Evolutionary conservation across 805 yeast species (phyloP).

Genomic region (Yarrowia sp.): DNA sequence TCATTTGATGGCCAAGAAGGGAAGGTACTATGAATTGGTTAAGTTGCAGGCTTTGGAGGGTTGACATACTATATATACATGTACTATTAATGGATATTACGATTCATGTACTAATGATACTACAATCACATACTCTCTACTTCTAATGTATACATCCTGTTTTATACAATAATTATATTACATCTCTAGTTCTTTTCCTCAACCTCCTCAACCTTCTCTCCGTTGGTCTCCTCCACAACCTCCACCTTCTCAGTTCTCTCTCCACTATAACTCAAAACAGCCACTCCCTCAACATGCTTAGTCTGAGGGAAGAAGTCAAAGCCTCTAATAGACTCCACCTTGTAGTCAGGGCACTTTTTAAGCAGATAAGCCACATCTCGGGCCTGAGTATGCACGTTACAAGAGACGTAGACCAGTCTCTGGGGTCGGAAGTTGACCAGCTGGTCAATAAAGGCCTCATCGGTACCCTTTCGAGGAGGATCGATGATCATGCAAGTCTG

Average conservation of each 20-base stretch:
- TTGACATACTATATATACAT: background rate
- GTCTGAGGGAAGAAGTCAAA: constrained; percentile 97
- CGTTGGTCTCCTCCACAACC: background rate
- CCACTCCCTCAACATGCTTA: constrained; percentile 86
- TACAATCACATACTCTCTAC: background rate
- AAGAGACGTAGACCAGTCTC: constrained; percentile 87
- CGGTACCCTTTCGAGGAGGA: constrained; percentile 98
- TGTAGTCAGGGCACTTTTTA: constrained; percentile 57
- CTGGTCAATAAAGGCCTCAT: constrained; percentile 79
- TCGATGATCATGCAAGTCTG: constrained; percentile 88
- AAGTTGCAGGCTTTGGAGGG: constrained; percentile 40
- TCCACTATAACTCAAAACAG: constrained; percentile 47
- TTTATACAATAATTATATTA: background rate
- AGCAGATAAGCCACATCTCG: constrained; percentile 85
- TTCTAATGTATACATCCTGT: no score
- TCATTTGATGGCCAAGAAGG: constrained; percentile 43
- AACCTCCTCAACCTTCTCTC: background rate
- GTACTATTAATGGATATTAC: background rate
- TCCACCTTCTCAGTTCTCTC: background rate
- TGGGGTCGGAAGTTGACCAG: constrained; percentile 79
- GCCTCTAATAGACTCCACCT: constrained; percentile 80
- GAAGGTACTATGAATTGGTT: constrained; percentile 43
- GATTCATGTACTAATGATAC: no score
- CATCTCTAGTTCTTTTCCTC: background rate
- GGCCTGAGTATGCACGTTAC: constrained; percentile 97